These are phyloP conservation scores for Leishmania aethiopica DNA, from an alignment of 208 protist genomes.

Conservation along the genomic window DNA sequence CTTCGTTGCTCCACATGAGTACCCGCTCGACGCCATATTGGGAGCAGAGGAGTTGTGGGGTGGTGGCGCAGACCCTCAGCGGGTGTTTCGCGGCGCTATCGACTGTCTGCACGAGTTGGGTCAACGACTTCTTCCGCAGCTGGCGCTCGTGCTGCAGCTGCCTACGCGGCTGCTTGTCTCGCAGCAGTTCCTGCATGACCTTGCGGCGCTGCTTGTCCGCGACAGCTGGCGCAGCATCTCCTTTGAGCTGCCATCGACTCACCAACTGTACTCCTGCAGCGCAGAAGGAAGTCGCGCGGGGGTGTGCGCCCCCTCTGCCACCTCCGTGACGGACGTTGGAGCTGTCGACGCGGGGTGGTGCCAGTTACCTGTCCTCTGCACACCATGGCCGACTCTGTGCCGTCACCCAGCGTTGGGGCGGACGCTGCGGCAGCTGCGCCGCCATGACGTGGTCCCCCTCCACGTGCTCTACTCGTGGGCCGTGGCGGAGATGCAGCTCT, in stretches of 20 bases:
- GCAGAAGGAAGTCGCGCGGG: background rate
- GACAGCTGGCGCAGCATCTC: slow-evolving; percentile 33
- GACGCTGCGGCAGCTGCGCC: slow-evolving; percentile 31
- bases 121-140: slow-evolving; percentile 14
- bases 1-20: slow-evolving; percentile 22
- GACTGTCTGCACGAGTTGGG: slow-evolving; percentile 24
- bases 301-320: background rate
- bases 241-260: slow-evolving; percentile 54
- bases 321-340: background rate
- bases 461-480: slow-evolving; percentile 66
- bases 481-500: slow-evolving; percentile 29
- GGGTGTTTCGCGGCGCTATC: slow-evolving; percentile 28
- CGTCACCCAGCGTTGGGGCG: slow-evolving; percentile 19
- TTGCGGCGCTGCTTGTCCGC: slow-evolving; percentile 27
- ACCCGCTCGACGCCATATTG: slow-evolving; percentile 37
- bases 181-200: slow-evolving; percentile 46
- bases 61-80: slow-evolving; percentile 20
- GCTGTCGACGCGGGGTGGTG: slow-evolving; percentile 31
- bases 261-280: slow-evolving; percentile 28
- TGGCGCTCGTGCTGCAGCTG: slow-evolving; percentile 47
- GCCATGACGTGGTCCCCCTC: slow-evolving; percentile 47
- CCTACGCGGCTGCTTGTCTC: slow-evolving; percentile 65
- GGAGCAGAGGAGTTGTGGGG: slow-evolving; percentile 42
- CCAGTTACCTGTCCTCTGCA: slow-evolving; percentile 39
- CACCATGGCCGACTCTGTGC: slow-evolving; percentile 37